A percentile compares a stretch with the other conserved stretches of the same genome.
phyloP scores from a whole-genome alignment of 306 rosid genomes.

The Argentina anserina region DNA sequence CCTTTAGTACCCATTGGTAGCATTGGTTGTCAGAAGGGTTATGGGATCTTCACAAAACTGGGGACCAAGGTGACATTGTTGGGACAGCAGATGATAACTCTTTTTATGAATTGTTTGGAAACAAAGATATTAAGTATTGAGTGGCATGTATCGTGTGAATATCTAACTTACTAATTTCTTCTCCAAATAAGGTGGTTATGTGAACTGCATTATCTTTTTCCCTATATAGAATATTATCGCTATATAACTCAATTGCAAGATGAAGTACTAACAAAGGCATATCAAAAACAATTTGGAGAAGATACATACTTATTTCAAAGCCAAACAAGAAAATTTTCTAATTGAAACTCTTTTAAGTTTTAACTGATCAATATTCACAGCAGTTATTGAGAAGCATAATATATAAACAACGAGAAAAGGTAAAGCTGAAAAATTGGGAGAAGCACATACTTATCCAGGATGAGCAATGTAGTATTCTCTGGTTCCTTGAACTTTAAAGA shows the following conservation, averaged over 20 bases:
- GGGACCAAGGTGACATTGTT: not conserved
- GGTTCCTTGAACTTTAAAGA: slow-evolving; percentile 83
- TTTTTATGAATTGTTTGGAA: not conserved
- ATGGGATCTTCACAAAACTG: not conserved
- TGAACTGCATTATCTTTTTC: not conserved
- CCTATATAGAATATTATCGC: not conserved
- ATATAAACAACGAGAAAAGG: not conserved
- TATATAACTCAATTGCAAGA: not conserved
- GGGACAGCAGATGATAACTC: not conserved
- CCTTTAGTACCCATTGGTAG: not conserved
- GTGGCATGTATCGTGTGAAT: not conserved
- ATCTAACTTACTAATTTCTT: not conserved
- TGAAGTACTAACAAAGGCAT: no score
- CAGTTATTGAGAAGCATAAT: not conserved
- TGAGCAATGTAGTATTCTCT: slow-evolving; percentile 78
- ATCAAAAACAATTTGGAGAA: no score
- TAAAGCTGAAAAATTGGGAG: not conserved
- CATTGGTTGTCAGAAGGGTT: not conserved
- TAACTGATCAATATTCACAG: not conserved
- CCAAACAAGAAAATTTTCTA: not conserved
- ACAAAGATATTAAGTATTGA: not conserved
- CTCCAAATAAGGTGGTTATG: not conserved
- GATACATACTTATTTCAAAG: no score
- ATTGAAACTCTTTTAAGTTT: no score
- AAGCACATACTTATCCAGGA: slow-evolving; percentile 86